Base-by-base conservation (phyloP, 2,329 filamentous ascomycete species). In the Fusarium zealandicum region DNA sequence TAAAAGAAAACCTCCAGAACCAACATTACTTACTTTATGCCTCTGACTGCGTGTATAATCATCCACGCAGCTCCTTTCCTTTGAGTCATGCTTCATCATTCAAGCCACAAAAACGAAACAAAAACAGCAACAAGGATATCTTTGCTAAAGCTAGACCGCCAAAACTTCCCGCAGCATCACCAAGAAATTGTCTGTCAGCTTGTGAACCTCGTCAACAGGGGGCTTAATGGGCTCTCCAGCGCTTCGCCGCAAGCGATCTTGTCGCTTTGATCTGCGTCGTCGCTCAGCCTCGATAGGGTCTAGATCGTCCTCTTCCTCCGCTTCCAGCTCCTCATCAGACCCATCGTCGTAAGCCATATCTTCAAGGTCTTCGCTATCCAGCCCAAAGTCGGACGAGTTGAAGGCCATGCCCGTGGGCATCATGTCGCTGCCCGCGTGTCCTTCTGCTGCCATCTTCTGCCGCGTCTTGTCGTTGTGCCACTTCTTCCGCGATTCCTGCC, bases 391-490 rank as follows among this genome's bases (percentile, higher is more conserved):
- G 41, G 84, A 85, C 17, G 89, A 88, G 68, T 83, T 87, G 76
- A 98, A 96, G 12, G 73, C 78, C 61, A 80, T 78, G 18, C 79
- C 85, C 8, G 82, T 83, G 6, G 82, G 80, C 45, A 77, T 73
- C 51, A 82, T 73, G 20, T 80, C 79, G 14, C 76, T 74, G 44
- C 76, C 78, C 9, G 72, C 71, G 31, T 79, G 78, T 6, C 80
- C 80, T 68, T 93, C 92, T 2, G 92, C 92, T 0, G 95, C 95
- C 95, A 99, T 98, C 82, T 99, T 99, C 78, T 98, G 95, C 47
- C 93, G 81, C 8, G 95, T 99, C 81, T 99, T 99, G 76, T 96
- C 92, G 57, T 93, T 87, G 72, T 99, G 95, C 95, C 95, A 99
- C 76, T 93, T 93, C 82, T 99, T 98, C 49, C 95, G 82, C 35